Evolutionary conservation across 75 land plant species (phyloP).

Genomic region (Selaginella tamariscina): DNA sequence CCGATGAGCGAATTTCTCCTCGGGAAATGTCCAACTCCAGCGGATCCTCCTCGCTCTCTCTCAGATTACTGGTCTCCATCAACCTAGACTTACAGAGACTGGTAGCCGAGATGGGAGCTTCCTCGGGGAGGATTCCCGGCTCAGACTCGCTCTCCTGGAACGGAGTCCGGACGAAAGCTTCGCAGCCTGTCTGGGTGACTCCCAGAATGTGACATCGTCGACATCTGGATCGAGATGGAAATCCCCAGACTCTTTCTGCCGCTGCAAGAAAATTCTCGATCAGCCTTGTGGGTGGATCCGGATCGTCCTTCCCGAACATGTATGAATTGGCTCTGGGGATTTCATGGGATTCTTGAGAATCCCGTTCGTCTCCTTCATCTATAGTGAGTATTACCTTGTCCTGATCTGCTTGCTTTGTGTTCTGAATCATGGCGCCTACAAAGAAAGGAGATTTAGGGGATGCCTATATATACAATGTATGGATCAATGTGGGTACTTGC

Average conservation of each 20-base stretch:
- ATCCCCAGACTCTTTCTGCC: neutral
- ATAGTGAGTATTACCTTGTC: too few relatives aligned
- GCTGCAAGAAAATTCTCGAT: neutral
- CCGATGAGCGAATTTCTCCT: conserved; percentile 24
- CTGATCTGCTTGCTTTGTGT: too few relatives aligned
- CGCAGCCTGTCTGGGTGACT: neutral
- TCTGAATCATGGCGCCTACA: too few relatives aligned
- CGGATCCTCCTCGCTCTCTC: conserved; percentile 79
- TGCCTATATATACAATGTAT: too few relatives aligned
- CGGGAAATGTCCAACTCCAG: conserved; percentile 74
- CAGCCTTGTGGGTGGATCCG: neutral
- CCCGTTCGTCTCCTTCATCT: too few relatives aligned
- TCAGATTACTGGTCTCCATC: conserved; percentile 24
- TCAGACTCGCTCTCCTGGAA: neutral
- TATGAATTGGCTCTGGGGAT: too few relatives aligned
- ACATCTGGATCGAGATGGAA: neutral
- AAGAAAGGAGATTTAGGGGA: too few relatives aligned
- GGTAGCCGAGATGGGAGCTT: neutral
- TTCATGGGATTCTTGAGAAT: too few relatives aligned
- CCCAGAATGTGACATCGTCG: neutral
- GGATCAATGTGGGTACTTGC: too few relatives aligned
- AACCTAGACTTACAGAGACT: conserved; percentile 31
- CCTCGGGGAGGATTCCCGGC: neutral
- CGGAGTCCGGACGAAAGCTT: neutral
- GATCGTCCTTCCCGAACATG: too few relatives aligned